Percentiles rank a stretch among this genome's conserved stretches.
phyloP scores from a whole-genome alignment of 176 grass and related monocot genomes.

The maize (Zea mays) region Zm-B73-REFERENCE-NAM-5.0 NC_050096.1:30665001-30665500 shows the following conservation, averaged over 20 bases:
- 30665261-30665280: slow-evolving; percentile 5
- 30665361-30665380: neutral
- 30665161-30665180: neutral
- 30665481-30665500: neutral
- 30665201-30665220: neutral
- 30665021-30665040: too few relatives aligned
- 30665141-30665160: too few relatives aligned
- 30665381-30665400: neutral
- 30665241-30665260: neutral
- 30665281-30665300: neutral
- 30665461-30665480: neutral
- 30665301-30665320: neutral
- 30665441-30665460: neutral
- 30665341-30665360: neutral
- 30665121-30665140: too few relatives aligned
- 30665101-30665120: too few relatives aligned
- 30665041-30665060: too few relatives aligned
- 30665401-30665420: neutral
- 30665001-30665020: too few relatives aligned
- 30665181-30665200: slow-evolving; percentile 9
- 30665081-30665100: too few relatives aligned
- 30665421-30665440: neutral
- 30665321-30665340: neutral
- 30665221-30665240: neutral
- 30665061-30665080: too few relatives aligned